These are phyloP conservation scores for Tetrahymena malaccensis DNA, from an alignment of 73 alveolate genomes.

Conservation along the genomic window DNA sequence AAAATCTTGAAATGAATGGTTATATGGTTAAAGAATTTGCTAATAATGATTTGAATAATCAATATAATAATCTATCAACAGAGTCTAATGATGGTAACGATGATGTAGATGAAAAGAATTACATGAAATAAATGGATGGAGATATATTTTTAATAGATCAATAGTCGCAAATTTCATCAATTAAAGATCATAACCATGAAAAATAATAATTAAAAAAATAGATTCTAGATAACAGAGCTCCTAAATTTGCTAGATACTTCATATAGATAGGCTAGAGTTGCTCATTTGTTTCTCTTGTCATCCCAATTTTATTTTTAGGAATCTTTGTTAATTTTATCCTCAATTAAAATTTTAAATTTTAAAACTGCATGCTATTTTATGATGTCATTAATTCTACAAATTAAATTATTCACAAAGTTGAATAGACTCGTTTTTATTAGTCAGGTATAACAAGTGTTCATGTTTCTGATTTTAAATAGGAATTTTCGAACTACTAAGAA, in stretches of 20 bases:
- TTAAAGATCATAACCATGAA: neutral
- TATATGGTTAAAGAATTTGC: neutral
- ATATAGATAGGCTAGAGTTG: neutral
- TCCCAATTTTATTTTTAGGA: neutral
- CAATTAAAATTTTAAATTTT: neutral
- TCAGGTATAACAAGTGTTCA: neutral
- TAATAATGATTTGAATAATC: neutral
- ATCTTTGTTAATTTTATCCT: neutral
- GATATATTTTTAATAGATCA: neutral
- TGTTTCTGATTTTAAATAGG: neutral
- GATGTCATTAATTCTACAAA: neutral
- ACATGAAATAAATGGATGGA: neutral
- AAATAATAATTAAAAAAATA: neutral
- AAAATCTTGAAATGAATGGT: neutral
- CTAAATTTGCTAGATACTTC: neutral
- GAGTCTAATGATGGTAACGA: neutral
- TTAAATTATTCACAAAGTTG: neutral
- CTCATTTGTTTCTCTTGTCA: neutral
- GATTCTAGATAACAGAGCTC: neutral
- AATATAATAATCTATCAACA: neutral
- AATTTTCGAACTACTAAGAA: neutral
- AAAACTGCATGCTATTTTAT: neutral
- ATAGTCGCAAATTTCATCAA: neutral
- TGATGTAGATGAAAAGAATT: neutral
- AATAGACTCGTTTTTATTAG: neutral